Evolutionary conservation across 2,329 filamentous ascomycete genomes (phyloP), one percentile per base, ranked within the genome.

Genomic region (Teratosphaeria nubilosa): DNA sequence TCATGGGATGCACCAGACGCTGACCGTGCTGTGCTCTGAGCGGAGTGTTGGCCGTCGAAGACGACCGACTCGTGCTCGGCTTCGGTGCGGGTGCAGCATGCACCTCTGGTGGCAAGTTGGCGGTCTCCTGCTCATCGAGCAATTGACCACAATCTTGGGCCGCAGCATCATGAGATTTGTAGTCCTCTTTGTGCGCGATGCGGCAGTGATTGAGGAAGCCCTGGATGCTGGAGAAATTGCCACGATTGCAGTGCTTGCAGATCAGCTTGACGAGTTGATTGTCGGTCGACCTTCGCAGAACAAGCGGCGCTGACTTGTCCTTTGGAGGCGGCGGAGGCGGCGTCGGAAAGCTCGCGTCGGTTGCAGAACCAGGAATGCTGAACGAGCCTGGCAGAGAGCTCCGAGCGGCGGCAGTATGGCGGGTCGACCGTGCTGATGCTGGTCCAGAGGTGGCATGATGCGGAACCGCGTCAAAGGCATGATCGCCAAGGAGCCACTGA

Each of bases 131-230:
- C 62, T 83, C 78, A 66, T 95, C 88, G 59, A 96, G 84, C 13
- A 87, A 84, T 64, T 91, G 86, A 56, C 94, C 94, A 66, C 90
- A 95, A 60, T 88, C 87, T 58, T 91, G 81, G 34, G 92, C 94
- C 62, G 94, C 94, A 68, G 91, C 90, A 72, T 97, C 92, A 69
- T 99, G 94, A 66, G 90, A 96, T 75, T 95, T 92, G 78, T 91
- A 97, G 63, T 95, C 91, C 59, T 90, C 83, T 70, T 87, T 88
- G 75, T 99, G 94, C 27, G 91, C 91, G 67, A 99, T 97, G 58
- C 94, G 90, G 72, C 92, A 97, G 71, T 99, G 94, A 70, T 99
- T 99, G 76, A 99, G 94, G 75, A 97, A 97, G n/a, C 94, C 94
- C 73, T 97, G 94, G 0, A 91, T 95, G 76, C 91, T 97, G 58